Base-by-base conservation (phyloP, 352 stramenopile species). In the Globisporangium parvum region DNA sequence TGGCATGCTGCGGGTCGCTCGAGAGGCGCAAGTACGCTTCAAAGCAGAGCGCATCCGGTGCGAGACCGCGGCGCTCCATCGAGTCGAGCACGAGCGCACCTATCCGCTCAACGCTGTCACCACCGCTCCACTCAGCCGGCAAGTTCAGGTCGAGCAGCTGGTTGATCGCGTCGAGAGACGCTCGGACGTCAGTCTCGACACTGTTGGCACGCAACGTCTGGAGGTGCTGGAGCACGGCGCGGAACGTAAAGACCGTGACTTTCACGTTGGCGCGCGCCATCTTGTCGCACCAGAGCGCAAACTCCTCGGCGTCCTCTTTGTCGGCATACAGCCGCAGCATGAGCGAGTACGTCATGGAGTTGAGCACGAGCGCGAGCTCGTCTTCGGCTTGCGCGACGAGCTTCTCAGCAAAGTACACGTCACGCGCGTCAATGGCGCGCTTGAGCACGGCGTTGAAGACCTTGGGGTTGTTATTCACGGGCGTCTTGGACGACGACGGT, bases 261-360 rank as follows among this genome's bases (percentile, higher is more conserved):
- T 72, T 80, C 8, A 85, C 75, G 14, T 55, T 33, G 9, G 61
- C 69, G 5, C 63, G 26, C 20, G 66, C 63, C 76, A 88, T 85
- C 37, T 69, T 66, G 21, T 59, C 53, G 51, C 65, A 75, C 80
- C 80, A 90, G 5, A 20, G 9, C 39, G 76, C 50, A 46, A 90
- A 85, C 0, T 54, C 66, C n/a, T 68, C 57, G 28, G 75, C 66
- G 55, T 87, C 60, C 23, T 76, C 71, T 31, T 60, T 64, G 15
- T 55, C 68, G 31, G 77, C 75, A 31, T 83, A 87, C 51, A 90
- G 59, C 24, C 74, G 69, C 40, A 90, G 59, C 77, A 90, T 83
- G 26, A 91, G 48, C 47, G 77, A 83, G 52, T 85, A 88, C 12
- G 77, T 88, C 80, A 88, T 88, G 12, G 74, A 79, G 49, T 86